These are phyloP conservation scores for Kurtzmaniella quercitrusa DNA, from an alignment of 1,139 yeast species.

Conservation along the genomic window DNA sequence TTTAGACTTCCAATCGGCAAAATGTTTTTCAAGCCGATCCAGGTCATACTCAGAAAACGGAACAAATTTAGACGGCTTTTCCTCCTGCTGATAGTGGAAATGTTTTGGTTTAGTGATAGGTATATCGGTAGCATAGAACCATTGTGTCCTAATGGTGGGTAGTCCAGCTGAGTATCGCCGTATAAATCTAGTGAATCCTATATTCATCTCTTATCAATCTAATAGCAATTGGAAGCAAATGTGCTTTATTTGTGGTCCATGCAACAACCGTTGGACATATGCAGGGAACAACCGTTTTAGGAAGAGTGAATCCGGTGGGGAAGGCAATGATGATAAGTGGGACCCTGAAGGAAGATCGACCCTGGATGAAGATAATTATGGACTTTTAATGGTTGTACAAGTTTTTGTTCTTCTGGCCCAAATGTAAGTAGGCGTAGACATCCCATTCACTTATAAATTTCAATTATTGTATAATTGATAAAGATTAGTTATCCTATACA, in stretches of 20 bases:
- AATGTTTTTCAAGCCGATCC: constrained; percentile 44
- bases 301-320: background rate
- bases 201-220: background rate
- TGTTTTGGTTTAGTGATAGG: constrained; percentile 67
- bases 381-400: too few relatives aligned
- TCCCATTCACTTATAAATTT: too few relatives aligned
- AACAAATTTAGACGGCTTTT: constrained; percentile 57
- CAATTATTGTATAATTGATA: too few relatives aligned
- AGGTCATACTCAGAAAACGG: constrained; percentile 69
- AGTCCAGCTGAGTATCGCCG: background rate
- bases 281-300: background rate
- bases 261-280: background rate
- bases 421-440: too few relatives aligned
- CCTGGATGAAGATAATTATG: too few relatives aligned
- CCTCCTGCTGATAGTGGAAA: constrained; percentile 42
- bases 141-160: constrained; percentile 27
- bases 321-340: too few relatives aligned
- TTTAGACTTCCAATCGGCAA: background rate
- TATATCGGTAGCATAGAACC: constrained; percentile 84
- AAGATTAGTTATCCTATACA: too few relatives aligned
- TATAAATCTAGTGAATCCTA: background rate
- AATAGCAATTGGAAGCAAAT: background rate
- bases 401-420: too few relatives aligned
- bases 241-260: background rate
- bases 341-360: too few relatives aligned